A percentile compares a stretch with the other conserved stretches of the same genome.
These are phyloP conservation scores for Trichoderma lentiforme DNA, from an alignment of 2,329 filamentous ascomycete species.

Conservation along the genomic window DNA sequence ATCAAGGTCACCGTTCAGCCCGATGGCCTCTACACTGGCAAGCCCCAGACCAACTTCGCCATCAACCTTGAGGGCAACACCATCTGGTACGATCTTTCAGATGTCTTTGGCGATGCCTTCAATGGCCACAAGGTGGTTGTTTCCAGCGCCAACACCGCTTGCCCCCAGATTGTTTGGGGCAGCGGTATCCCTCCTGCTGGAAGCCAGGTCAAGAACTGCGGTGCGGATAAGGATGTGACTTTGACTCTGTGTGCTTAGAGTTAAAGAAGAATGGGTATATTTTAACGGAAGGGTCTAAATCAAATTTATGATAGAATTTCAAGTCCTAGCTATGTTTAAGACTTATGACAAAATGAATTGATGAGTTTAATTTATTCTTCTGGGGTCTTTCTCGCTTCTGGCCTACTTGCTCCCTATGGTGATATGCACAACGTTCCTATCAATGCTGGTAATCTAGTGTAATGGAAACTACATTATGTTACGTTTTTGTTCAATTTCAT, in stretches of 20 bases:
- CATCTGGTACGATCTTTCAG: conserved; percentile 41
- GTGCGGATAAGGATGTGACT: conserved; percentile 30
- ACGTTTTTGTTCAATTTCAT: not conserved
- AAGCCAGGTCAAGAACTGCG: conserved; percentile 39
- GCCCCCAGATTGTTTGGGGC: conserved; percentile 36
- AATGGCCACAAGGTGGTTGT: conserved; percentile 32
- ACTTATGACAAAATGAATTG: not conserved
- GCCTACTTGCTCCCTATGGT: not conserved
- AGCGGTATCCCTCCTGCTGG: conserved; percentile 35
- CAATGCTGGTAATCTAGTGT: not conserved
- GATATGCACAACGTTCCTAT: not conserved
- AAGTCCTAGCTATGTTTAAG: not conserved
- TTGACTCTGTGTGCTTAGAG: conserved; percentile 35
- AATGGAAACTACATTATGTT: not conserved
- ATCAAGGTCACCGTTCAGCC: conserved; percentile 36
- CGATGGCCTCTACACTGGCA: conserved; percentile 39
- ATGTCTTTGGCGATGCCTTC: conserved; percentile 41
- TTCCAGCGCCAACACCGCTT: conserved; percentile 29
- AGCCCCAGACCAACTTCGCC: conserved; percentile 40
- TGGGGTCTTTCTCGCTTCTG: not conserved
- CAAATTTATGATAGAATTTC: not conserved
- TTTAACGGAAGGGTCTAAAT: not conserved
- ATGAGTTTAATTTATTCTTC: not conserved
- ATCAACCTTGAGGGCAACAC: conserved; percentile 35
- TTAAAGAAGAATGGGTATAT: too few relatives aligned